These are phyloP conservation scores for Polytrichum commune DNA, from an alignment of 225 moss, liverwort and hornwort species.

Conservation along the genomic window DNA sequence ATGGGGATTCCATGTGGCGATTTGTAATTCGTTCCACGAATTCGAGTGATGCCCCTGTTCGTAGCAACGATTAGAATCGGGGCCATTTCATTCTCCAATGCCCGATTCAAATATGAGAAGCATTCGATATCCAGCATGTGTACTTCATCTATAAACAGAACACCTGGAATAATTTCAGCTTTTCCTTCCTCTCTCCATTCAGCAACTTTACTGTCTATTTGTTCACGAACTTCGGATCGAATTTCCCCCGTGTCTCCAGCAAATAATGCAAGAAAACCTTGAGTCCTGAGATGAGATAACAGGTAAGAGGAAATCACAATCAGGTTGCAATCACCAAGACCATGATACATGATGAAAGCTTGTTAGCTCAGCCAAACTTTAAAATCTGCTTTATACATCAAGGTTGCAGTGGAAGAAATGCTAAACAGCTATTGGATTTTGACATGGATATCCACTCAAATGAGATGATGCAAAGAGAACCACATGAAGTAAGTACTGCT, in stretches of 20 bases:
- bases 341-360: too few relatives aligned
- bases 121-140: slow-evolving; percentile 93
- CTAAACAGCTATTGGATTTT: too few relatives aligned
- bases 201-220: slow-evolving; percentile 86
- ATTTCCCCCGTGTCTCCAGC: slow-evolving; percentile 92
- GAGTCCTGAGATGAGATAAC: slow-evolving; percentile 44
- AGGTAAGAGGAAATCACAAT: neutral
- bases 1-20: slow-evolving; percentile 85
- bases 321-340: too few relatives aligned
- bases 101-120: slow-evolving; percentile 78
- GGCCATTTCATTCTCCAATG: slow-evolving; percentile 91
- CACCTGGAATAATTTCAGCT: slow-evolving; percentile 75
- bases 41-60: slow-evolving; percentile 81
- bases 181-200: slow-evolving; percentile 92
- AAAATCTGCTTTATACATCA: too few relatives aligned
- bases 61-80: slow-evolving; percentile 85
- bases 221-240: slow-evolving; percentile 88
- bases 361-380: too few relatives aligned
- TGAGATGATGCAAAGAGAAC: neutral
- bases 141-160: slow-evolving; percentile 86
- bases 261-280: slow-evolving; percentile 86
- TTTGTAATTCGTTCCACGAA: slow-evolving; percentile 78
- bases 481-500: neutral
- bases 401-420: too few relatives aligned
- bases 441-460: neutral